These are phyloP conservation scores for Phyllosticta citrichinensis DNA, from an alignment of 2,329 filamentous ascomycete genomes.

Conservation along the genomic window DNA sequence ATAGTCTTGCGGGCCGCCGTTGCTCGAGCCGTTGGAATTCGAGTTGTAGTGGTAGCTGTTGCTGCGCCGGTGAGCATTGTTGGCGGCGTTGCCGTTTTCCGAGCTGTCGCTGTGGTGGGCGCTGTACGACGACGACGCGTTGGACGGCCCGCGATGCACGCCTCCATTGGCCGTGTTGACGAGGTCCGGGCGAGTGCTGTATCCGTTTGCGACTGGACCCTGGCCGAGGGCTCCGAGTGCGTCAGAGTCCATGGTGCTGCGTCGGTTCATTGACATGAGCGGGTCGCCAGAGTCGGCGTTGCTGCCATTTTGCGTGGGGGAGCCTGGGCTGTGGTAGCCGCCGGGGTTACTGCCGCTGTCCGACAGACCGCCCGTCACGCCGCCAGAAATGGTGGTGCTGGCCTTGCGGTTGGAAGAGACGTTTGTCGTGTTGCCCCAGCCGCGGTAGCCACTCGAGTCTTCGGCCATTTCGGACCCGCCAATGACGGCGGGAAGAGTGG, in stretches of 20 bases:
- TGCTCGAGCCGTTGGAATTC: slow-evolving; percentile 42
- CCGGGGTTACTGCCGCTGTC: slow-evolving; percentile 53
- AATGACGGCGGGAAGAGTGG: slow-evolving; percentile 56
- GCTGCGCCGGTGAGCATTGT: slow-evolving; percentile 40
- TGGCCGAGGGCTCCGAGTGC: slow-evolving; percentile 71
- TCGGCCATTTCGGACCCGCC: slow-evolving; percentile 65
- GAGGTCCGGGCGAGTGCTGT: slow-evolving; percentile 41
- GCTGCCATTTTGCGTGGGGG: slow-evolving; percentile 53
- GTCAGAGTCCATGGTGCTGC: slow-evolving; percentile 57
- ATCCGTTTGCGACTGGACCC: slow-evolving; percentile 53
- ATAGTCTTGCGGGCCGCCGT: slow-evolving; percentile 37
- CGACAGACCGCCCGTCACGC: slow-evolving; percentile 50
- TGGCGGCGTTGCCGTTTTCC: slow-evolving; percentile 42
- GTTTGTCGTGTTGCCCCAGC: slow-evolving; percentile 79
- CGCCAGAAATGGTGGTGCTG: slow-evolving; percentile 80
- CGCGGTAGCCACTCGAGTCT: slow-evolving; percentile 70
- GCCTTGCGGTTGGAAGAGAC: slow-evolving; percentile 58
- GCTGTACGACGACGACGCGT: slow-evolving; percentile 93
- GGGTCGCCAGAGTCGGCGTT: slow-evolving; percentile 62
- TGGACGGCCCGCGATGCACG: slow-evolving; percentile 82
- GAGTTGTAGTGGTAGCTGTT: slow-evolving; percentile 61
- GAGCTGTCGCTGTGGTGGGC: slow-evolving; percentile 61
- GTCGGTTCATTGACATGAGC: slow-evolving; percentile 39
- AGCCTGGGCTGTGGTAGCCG: slow-evolving; percentile 43
- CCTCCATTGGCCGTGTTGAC: neutral